These are phyloP conservation scores for Phytophthora foliorum DNA, from an alignment of 352 stramenopile species.

Conservation along the genomic window DNA sequence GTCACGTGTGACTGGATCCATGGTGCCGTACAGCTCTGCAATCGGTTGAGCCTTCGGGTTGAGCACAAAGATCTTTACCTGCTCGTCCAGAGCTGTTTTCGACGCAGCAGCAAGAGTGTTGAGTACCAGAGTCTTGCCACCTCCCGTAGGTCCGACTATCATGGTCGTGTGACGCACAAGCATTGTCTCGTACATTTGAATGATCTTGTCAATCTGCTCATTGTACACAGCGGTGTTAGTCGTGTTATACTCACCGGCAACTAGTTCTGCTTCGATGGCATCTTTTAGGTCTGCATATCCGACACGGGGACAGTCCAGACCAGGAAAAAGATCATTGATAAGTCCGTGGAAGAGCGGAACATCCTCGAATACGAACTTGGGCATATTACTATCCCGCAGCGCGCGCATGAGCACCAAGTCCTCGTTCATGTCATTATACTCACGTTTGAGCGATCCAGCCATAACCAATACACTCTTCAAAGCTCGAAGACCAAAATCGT, in stretches of 20 bases:
- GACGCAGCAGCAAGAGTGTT: conserved; percentile 90
- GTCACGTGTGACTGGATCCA: conserved; percentile 96
- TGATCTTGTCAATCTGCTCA: conserved; percentile 96
- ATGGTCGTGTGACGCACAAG: conserved; percentile 96
- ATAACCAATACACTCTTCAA: conserved; percentile 96
- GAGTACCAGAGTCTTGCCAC: conserved; percentile 94
- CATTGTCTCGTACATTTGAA: conserved; percentile 98
- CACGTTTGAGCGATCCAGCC: conserved; percentile 93
- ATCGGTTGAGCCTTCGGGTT: conserved; percentile 96
- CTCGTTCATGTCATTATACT: conserved; percentile 94
- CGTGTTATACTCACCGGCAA: conserved; percentile 86
- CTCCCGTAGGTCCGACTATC: conserved; percentile 95
- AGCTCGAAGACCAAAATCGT: conserved; percentile 95
- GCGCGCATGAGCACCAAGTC: conserved; percentile 96
- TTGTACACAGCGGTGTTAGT: conserved; percentile 78
- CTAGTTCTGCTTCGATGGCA: conserved; percentile 88
- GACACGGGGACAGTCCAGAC: conserved; percentile 93
- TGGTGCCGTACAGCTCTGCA: conserved; percentile 95
- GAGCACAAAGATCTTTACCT: conserved; percentile 94
- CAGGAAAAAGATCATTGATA: conserved; percentile 97
- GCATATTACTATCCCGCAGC: conserved; percentile 96
- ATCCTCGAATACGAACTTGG: conserved; percentile 97
- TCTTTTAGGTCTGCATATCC: conserved; percentile 93
- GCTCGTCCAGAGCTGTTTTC: conserved; percentile 88
- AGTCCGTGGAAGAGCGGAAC: conserved; percentile 94